These are phyloP conservation scores for Tylopilus sp. DNA, from an alignment of 768 basidiomycete genomes.

Conservation along the genomic window DNA sequence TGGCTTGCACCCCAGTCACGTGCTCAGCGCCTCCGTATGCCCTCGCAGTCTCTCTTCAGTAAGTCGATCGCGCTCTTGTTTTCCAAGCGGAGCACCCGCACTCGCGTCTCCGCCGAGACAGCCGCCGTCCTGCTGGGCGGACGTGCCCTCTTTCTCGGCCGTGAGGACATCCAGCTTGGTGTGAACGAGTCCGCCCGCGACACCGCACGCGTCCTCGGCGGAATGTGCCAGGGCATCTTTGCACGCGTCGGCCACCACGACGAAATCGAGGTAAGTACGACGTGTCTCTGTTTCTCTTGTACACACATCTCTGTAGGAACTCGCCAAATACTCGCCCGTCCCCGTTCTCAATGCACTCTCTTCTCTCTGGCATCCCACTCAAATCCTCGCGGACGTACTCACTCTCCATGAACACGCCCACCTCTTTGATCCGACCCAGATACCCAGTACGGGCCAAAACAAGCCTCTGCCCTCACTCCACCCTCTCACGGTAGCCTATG, in stretches of 20 bases:
- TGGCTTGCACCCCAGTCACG: slow-evolving; percentile 57
- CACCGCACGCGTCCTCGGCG: slow-evolving; percentile 82
- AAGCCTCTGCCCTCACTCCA: slow-evolving; percentile 51
- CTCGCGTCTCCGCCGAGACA: slow-evolving; percentile 86
- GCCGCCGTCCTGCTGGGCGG: slow-evolving; percentile 78
- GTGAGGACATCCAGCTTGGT: slow-evolving; percentile 90
- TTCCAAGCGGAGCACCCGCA: slow-evolving; percentile 90
- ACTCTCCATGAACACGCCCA: slow-evolving; percentile 78
- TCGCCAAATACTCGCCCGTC: slow-evolving; percentile 86
- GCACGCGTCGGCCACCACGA: slow-evolving; percentile 91
- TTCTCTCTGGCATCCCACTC: slow-evolving; percentile 94
- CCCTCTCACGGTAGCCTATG: slow-evolving; percentile 86
- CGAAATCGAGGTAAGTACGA: slow-evolving; percentile 81
- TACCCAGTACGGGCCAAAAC: slow-evolving; percentile 11
- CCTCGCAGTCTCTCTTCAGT: slow-evolving; percentile 71
- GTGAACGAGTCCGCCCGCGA: slow-evolving; percentile 90
- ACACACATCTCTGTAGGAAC: slow-evolving; percentile 52
- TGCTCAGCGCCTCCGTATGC: slow-evolving; percentile 45
- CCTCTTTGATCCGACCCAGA: slow-evolving; percentile 41
- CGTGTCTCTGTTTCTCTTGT: neutral
- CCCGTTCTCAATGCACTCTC: slow-evolving; percentile 97
- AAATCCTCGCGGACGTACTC: slow-evolving; percentile 89
- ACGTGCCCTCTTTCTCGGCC: slow-evolving; percentile 84
- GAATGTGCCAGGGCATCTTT: slow-evolving; percentile 96
- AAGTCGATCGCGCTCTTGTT: slow-evolving; percentile 90